These are phyloP conservation scores for Debaryomyces sp. DNA, from an alignment of 1,139 yeast genomes.

Conservation along the genomic window DNA sequence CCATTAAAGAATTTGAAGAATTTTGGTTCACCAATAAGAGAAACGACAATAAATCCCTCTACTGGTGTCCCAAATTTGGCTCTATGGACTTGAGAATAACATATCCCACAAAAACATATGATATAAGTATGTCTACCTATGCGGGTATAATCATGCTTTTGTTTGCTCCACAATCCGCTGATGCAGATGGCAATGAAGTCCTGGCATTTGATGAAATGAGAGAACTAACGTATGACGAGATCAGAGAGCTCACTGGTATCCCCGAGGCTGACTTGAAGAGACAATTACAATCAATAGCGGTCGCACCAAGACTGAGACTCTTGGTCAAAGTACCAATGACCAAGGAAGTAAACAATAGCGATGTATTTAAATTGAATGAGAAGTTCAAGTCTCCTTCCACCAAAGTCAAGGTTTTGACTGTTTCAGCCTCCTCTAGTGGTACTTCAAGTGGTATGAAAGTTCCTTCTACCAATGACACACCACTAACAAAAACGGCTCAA, in stretches of 20 bases:
- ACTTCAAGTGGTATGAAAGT: slow-evolving; percentile 25
- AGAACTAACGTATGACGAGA: slow-evolving; percentile 56
- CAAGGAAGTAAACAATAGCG: slow-evolving; percentile 65
- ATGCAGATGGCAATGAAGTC: slow-evolving; percentile 37
- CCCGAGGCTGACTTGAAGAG: slow-evolving; percentile 74
- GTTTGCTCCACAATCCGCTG: slow-evolving; percentile 60
- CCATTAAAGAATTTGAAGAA: slow-evolving; percentile 44
- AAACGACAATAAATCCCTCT: slow-evolving; percentile 73
- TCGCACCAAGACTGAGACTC: slow-evolving; percentile 79
- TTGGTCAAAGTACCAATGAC: slow-evolving; percentile 74
- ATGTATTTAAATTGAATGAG: slow-evolving; percentile 68
- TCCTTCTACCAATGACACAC: slow-evolving; percentile 33
- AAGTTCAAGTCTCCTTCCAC: slow-evolving; percentile 71
- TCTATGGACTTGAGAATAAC: slow-evolving; percentile 74
- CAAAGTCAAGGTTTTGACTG: slow-evolving; percentile 78
- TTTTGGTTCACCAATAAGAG: slow-evolving; percentile 53
- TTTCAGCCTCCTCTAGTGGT: slow-evolving; percentile 40
- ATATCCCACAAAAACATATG: slow-evolving; percentile 71
- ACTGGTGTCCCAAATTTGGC: slow-evolving; percentile 86
- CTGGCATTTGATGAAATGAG: slow-evolving; percentile 48
- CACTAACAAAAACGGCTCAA: slow-evolving; percentile 39
- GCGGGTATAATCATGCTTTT: slow-evolving; percentile 78
- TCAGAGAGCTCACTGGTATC: slow-evolving; percentile 67
- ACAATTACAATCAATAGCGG: slow-evolving; percentile 81
- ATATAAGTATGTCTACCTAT: slow-evolving; percentile 76